Base-by-base conservation (phyloP, 140 eudicot genomes). In the Anethum foeniculum region DNA sequence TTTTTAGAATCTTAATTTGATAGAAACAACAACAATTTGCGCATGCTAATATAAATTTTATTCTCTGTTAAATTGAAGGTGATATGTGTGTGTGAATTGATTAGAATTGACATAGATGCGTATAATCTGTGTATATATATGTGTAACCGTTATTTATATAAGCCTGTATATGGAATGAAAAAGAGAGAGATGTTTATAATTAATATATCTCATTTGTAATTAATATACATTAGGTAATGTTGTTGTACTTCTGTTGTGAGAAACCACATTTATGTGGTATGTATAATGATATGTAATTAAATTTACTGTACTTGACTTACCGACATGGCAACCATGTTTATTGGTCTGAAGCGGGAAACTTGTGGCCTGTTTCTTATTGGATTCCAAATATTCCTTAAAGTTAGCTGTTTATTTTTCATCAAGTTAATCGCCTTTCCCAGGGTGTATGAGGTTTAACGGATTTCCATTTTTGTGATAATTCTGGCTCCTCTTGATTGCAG, bases 401-500 rank as follows among this genome's bases (percentile, higher is more conserved):
- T 10, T 25, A 25, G 34, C 69, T 9, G 34, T 62, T 25, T 25
- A 62, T 62, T 23, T 19, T n/a, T 10, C 18, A 11, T 62, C 2
- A 62, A n/a, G 69, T 25, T 62, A 16, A n/a, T 67, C 43, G 18
- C 23, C 41, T 30, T 28, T 32, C 18, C 73, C 74, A 4, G 74
- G n/a, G 21, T 60, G 6, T 62, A 23, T 62, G 34, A 62, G 36
- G 34, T 62, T 25, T 25, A 34, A 15, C 34, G 16, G 69, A 62
- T 62, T 25, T 15, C 3, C 34, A 10, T 23, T 2, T 62, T 62
- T 62, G 69, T 62, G 69, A 25, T n/a, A 62, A 62, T 62, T 62
- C 69, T 62, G 34, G 34, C 5, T 62, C 34, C 69, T 62, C 69
- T 62, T 62, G 34, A 85, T 85, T 83, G 71, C 84, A 94, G 98